Percentiles rank a stretch among this genome's conserved stretches.
phyloP scores from a whole-genome alignment of 2,329 filamentous ascomycete genomes.

The Byssoonygena ceratinophila region DNA sequence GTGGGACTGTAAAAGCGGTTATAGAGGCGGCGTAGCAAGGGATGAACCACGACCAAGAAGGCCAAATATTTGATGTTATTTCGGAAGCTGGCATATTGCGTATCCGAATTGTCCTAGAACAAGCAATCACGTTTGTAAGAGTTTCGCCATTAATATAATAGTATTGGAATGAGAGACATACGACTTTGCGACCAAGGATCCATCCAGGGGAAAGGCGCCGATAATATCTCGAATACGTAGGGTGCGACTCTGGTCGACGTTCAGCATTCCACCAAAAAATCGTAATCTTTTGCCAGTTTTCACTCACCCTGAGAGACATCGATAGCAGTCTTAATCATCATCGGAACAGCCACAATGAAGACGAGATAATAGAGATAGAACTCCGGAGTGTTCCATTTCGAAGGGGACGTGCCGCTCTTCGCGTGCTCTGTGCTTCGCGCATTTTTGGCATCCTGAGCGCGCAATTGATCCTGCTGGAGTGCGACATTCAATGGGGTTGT shows the following conservation, averaged over 20 bases:
- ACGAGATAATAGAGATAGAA: conserved; percentile 71
- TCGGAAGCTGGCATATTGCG: conserved; percentile 77
- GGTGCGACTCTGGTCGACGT: conserved; percentile 56
- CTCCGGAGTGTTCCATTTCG: conserved; percentile 78
- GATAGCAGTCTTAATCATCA: conserved; percentile 86
- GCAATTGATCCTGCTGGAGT: background rate
- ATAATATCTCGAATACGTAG: conserved; percentile 66
- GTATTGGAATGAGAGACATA: conserved; percentile 35
- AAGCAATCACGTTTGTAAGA: conserved; percentile 17
- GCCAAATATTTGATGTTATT: conserved; percentile 74
- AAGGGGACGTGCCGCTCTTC: conserved; percentile 44
- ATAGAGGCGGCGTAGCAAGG: conserved; percentile 63
- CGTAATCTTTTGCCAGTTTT: background rate
- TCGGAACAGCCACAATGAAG: conserved; percentile 56
- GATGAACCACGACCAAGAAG: conserved; percentile 64
- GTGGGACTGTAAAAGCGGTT: conserved; percentile 44
- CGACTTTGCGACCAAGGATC: conserved; percentile 84
- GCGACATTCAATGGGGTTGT: conserved; percentile 43
- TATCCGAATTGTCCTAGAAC: conserved; percentile 70
- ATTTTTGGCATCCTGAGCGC: background rate
- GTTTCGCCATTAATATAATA: background rate
- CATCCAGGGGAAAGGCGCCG: conserved; percentile 66
- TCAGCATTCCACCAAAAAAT: background rate
- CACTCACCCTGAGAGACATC: conserved; percentile 68
- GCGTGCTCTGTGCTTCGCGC: conserved; percentile 18